Evolutionary conservation across 2,329 filamentous ascomycete genomes (phyloP).

Genomic region (Colletotrichum acutatum): DNA sequence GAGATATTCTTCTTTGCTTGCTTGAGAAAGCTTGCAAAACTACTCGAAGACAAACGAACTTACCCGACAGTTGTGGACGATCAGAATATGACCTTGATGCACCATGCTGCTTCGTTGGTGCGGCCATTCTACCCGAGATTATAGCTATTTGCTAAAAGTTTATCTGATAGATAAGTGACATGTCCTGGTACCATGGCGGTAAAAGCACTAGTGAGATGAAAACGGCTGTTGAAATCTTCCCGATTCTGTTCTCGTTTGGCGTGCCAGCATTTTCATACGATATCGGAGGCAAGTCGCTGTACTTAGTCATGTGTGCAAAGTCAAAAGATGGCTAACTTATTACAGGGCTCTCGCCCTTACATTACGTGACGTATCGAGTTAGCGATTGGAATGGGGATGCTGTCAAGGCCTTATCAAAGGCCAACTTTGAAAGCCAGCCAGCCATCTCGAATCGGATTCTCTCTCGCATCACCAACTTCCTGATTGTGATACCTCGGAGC

Average conservation of each 20-base stretch:
- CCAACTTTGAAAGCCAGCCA: background rate
- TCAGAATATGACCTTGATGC: background rate
- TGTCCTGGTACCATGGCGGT: no score
- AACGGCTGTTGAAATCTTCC: rapidly evolving
- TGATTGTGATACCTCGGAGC: background rate
- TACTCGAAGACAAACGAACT: background rate
- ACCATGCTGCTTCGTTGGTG: background rate
- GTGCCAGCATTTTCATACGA: background rate
- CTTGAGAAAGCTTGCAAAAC: background rate
- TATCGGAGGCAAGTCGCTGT: rapidly evolving
- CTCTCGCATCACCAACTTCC: background rate
- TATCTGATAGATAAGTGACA: no score
- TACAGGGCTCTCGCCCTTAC: background rate
- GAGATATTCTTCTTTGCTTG: background rate
- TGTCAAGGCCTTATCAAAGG: background rate
- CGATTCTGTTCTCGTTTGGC: background rate
- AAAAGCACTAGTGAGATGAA: background rate
- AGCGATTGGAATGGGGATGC: rapidly evolving
- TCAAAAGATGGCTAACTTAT: background rate
- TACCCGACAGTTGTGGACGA: background rate
- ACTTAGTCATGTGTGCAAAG: rapidly evolving
- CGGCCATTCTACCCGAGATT: rapidly evolving
- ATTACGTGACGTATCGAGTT: rapidly evolving
- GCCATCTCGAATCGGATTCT: background rate
- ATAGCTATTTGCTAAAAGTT: background rate